Evolutionary conservation across 2,329 filamentous ascomycete species (phyloP).

Genomic region (Podosphaera leucotricha): DNA sequence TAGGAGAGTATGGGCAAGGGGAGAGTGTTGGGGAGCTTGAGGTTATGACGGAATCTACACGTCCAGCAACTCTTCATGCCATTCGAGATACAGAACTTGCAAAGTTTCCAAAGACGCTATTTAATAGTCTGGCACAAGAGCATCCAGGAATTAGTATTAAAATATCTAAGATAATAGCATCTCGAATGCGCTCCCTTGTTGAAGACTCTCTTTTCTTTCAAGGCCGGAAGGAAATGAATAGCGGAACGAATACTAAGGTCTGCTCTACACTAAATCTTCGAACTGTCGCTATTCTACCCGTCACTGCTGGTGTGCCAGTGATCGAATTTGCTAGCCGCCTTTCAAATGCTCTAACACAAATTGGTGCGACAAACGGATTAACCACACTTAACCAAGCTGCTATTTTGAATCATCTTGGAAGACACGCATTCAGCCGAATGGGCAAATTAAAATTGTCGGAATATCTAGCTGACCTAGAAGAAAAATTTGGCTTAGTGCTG

Average conservation of each 20-base stretch:
- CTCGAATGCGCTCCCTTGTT: constrained; percentile 72
- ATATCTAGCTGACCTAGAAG: constrained; percentile 87
- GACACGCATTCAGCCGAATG: constrained; percentile 93
- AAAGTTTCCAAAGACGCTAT: constrained; percentile 84
- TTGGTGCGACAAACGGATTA: constrained; percentile 72
- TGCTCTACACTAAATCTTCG: constrained; percentile 80
- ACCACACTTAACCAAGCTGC: constrained; percentile 82
- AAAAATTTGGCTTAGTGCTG: constrained; percentile 85
- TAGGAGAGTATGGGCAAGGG: constrained; percentile 86
- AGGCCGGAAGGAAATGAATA: constrained; percentile 35
- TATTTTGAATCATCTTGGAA: constrained; percentile 81
- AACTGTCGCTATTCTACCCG: constrained; percentile 77
- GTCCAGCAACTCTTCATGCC: constrained; percentile 80
- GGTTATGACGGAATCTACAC: constrained; percentile 77
- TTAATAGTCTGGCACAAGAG: constrained; percentile 92
- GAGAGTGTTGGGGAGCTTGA: constrained; percentile 95
- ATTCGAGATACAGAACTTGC: constrained; percentile 92
- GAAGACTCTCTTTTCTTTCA: constrained; percentile 53
- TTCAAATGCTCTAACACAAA: constrained; percentile 68
- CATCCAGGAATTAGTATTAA: constrained; percentile 98
- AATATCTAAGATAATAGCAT: constrained; percentile 94
- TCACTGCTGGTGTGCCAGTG: constrained; percentile 77
- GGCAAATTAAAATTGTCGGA: constrained; percentile 89
- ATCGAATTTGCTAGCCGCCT: constrained; percentile 83
- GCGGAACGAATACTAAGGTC: constrained; percentile 37